phyloP scores from a whole-genome alignment of 2,329 filamentous ascomycete species.

The Periglandula ipomoeae region DNA sequence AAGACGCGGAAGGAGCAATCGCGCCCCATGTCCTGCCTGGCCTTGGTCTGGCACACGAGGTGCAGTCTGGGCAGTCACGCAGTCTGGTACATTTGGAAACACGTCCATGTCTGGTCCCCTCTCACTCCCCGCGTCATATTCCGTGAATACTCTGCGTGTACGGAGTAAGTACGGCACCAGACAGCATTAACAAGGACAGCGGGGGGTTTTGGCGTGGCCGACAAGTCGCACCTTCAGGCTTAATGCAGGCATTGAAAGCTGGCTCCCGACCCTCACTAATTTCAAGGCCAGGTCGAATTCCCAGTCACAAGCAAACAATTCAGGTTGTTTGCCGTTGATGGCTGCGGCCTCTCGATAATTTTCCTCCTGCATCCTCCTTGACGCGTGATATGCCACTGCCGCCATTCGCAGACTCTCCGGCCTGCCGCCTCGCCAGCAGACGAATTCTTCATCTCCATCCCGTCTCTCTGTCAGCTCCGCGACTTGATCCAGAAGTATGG shows the following conservation, averaged over 20 bases:
- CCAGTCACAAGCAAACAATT: background rate
- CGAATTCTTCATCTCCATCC: too few species aligned
- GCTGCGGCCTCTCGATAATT: background rate
- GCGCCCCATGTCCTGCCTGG: too few species aligned
- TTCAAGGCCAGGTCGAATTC: background rate
- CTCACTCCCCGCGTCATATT: background rate
- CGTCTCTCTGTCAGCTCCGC: too few species aligned
- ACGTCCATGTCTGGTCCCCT: background rate
- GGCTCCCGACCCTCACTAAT: background rate
- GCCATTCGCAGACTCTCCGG: background rate
- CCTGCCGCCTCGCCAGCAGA: background rate
- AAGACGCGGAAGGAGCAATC: too few species aligned
- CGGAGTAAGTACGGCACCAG: too few species aligned
- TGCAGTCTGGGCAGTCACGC: too few species aligned
- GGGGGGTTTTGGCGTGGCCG: background rate
- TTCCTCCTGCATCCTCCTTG: background rate
- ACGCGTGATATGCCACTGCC: background rate
- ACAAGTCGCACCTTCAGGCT: conserved; percentile 2
- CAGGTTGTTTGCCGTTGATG: background rate
- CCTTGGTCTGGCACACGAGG: too few species aligned
- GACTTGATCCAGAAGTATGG: too few species aligned
- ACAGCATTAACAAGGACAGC: background rate
- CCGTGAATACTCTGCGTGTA: too few species aligned
- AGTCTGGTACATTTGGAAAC: too few species aligned
- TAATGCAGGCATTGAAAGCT: background rate